Conservation (phyloP, 2,329 filamentous ascomycete species). For the Aspergillus japonicus region DNA sequence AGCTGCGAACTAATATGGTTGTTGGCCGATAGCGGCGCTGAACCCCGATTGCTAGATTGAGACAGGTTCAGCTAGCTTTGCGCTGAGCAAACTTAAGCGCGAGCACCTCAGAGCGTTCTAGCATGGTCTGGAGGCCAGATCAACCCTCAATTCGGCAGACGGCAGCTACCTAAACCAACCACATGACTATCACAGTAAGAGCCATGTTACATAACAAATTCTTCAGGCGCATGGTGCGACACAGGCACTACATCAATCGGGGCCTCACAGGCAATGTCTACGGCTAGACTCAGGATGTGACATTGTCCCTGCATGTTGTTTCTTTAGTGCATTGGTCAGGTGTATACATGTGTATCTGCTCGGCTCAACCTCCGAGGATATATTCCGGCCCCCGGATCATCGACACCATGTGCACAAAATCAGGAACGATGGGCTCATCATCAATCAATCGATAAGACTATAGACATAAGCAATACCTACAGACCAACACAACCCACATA, state of each 20-base stretch:
- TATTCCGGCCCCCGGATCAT: background rate
- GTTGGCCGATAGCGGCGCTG: background rate
- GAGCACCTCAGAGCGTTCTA: no score
- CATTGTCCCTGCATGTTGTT: background rate
- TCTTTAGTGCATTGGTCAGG: background rate
- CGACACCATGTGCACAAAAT: no score
- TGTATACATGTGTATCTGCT: background rate
- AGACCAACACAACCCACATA: no score
- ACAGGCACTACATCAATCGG: background rate
- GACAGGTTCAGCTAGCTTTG: background rate
- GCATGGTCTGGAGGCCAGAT: no score
- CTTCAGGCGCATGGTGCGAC: background rate
- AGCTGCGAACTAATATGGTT: background rate
- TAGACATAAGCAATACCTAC: no score
- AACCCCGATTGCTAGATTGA: background rate
- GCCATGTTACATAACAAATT: background rate
- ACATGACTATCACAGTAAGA: background rate
- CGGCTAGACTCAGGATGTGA: no score
- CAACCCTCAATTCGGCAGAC: background rate
- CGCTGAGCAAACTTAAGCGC: background rate
- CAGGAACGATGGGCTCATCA: no score
- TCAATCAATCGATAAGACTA: no score
- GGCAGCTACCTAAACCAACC: background rate
- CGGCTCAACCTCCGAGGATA: background rate
- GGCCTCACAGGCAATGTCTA: no score